Conservation (phyloP, 1,139 yeast species). For the Suhomyces wounanorum region DNA sequence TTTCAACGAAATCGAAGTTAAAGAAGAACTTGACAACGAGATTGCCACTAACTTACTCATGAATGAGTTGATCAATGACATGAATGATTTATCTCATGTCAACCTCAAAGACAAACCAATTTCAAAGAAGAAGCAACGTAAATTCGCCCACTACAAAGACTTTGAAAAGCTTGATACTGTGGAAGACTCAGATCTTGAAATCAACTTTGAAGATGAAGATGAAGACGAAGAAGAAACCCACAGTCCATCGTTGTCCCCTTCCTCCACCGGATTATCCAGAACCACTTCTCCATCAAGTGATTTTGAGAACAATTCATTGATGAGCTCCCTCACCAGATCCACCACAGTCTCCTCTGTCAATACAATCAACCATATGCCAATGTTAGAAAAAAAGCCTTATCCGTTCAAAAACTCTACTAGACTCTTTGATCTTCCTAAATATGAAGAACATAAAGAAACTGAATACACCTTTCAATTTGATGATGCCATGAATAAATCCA, state of each 20-base stretch:
- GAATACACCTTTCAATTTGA: slow-evolving; percentile 18
- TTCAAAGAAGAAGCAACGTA: slow-evolving; percentile 13
- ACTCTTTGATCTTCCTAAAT: slow-evolving; percentile 21
- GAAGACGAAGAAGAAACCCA: slow-evolving; percentile 23
- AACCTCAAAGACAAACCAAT: slow-evolving; percentile 8
- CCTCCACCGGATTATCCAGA: slow-evolving; percentile 36
- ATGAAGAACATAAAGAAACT: slow-evolving; percentile 15
- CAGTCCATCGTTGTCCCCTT: slow-evolving; percentile 11
- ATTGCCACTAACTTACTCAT: slow-evolving; percentile 22
- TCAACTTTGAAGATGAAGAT: slow-evolving; percentile 30
- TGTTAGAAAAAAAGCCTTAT: slow-evolving; percentile 14
- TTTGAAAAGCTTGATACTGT: slow-evolving; percentile 20
- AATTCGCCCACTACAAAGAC: slow-evolving; percentile 19
- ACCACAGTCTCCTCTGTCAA: slow-evolving; percentile 40
- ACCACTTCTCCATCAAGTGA: slow-evolving; percentile 44
- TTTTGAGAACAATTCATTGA: slow-evolving; percentile 36
- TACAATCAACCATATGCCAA: slow-evolving; percentile 15
- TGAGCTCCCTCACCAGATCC: slow-evolving; percentile 45
- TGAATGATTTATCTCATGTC: slow-evolving; percentile 30
- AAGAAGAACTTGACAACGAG: slow-evolving; percentile 11
- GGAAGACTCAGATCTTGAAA: slow-evolving; percentile 22
- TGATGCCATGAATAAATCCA: slow-evolving; percentile 16
- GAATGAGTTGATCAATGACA: slow-evolving; percentile 30
- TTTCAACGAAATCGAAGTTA: slow-evolving; percentile 24
- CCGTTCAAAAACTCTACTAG: slow-evolving; percentile 18